Percentiles rank a stretch among this genome's conserved stretches.
Evolutionary conservation across 2,329 filamentous ascomycete species (phyloP).

Genomic region (Fusarium citri): DNA sequence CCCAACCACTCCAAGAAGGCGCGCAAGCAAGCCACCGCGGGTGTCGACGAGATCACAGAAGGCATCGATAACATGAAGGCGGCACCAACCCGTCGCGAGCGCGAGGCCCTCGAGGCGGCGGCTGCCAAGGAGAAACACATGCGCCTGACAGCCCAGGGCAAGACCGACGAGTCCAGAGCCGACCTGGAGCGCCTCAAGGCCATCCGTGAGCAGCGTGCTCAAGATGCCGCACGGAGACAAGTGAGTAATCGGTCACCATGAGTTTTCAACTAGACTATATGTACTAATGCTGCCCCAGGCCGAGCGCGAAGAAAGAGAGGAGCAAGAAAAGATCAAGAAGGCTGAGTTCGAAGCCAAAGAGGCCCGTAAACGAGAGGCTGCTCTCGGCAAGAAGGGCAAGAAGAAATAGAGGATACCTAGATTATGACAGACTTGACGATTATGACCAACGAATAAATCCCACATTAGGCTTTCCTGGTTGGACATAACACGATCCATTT

Average conservation of each 20-base stretch:
- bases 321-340: conserved; percentile 60
- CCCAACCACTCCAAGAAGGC: conserved; percentile 89
- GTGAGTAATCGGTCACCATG: conserved; percentile 56
- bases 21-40: conserved; percentile 64
- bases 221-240: conserved; percentile 84
- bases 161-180: conserved; percentile 94
- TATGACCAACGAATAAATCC: conserved; percentile 7
- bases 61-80: conserved; percentile 65
- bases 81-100: conserved; percentile 64
- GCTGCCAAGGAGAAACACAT: conserved; percentile 91
- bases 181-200: conserved; percentile 86
- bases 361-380: conserved; percentile 64
- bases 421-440: not conserved
- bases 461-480: not conserved
- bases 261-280: too few relatives aligned
- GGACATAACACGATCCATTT: not conserved
- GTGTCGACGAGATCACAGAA: conserved; percentile 64
- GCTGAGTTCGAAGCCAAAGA: conserved; percentile 66
- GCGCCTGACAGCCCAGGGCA: conserved; percentile 92
- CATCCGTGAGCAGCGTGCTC: conserved; percentile 87
- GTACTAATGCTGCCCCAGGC: conserved; percentile 56
- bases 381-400: conserved; percentile 62
- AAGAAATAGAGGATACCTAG: conserved; percentile 52
- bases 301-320: conserved; percentile 68
- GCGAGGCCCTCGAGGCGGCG: conserved; percentile 84